Base-by-base conservation (phyloP, 768 basidiomycete genomes). In the Macrolepiota dolichaula region DNA sequence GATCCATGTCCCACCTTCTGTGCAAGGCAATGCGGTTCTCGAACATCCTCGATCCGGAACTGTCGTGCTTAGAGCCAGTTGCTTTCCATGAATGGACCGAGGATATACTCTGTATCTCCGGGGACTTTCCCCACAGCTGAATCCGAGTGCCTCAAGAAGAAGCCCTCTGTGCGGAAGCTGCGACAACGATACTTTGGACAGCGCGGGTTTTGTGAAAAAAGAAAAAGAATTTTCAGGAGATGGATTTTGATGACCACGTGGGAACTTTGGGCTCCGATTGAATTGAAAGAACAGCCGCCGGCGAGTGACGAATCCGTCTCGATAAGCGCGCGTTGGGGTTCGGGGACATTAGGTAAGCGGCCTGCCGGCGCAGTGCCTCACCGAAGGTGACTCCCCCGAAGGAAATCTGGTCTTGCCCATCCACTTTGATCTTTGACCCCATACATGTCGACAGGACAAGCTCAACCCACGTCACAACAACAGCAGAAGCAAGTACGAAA, bases 81-180 rank as follows among this genome's bases (percentile, higher is more conserved):
- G 88, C 80, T 91, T 87, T 89, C 89, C 89, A 67, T 79, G 67
- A 72, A 69, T 55, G 64, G 78, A 78, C 76, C 72, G 77, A 83
- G 79, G 76, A 77, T 73, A 80, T 75, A 70, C 85, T 89, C 89
- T 87, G 87, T 81, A 73, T 83, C 90, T 91, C 90, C 90, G 90
- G 90, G 88, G 90, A 91, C 90, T 91, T 92, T 91, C 89, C 90
- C 90, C 90, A 87, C 90, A 91, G 90, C 87, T 66, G 64, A 76
- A 80, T 64, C 59, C 58, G 63, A 75, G 80, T 79, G 80, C 77
- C 71, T 27, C 37, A 42, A 55, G 25, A 57, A 62, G 61, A 66
- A 74, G 81, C 68, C 81, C 78, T 78, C 83, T 81, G 90, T 89
- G 72, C 78, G 90, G 81, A 74, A 82, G 85, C 90, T 91, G 90